phyloP scores from a whole-genome alignment of 306 rosid genomes.

The Phaseolus lunatus region DNA sequence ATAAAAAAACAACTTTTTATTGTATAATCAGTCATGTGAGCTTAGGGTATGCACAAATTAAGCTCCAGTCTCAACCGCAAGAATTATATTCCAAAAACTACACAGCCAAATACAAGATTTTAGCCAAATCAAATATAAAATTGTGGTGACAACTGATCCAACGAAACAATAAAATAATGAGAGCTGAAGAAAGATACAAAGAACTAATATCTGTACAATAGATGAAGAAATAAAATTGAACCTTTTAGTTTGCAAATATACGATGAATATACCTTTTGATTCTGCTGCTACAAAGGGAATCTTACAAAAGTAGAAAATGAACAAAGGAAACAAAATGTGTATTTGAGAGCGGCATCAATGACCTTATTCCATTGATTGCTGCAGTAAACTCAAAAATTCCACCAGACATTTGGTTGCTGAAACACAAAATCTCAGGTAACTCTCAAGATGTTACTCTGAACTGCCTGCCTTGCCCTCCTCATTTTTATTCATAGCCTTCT shows the following conservation, averaged over 20 bases:
- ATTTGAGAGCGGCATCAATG: conserved; percentile 52
- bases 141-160: conserved; percentile 15
- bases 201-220: conserved; percentile 46
- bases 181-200: conserved; percentile 26
- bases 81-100: not conserved
- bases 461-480: conserved; percentile 61
- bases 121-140: conserved; percentile 22
- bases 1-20: too few species aligned
- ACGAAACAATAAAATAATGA: conserved; percentile 1
- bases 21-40: too few species aligned
- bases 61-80: not conserved
- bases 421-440: conserved; percentile 5
- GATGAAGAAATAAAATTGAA: conserved; percentile 46
- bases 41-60: not conserved
- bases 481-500: conserved; percentile 91
- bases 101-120: not conserved
- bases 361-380: conserved; percentile 45
- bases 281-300: conserved; percentile 57
- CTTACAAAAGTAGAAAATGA: conserved; percentile 47
- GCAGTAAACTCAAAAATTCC: conserved; percentile 55
- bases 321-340: conserved; percentile 44
- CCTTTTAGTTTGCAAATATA: conserved; percentile 46
- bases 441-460: conserved; percentile 48
- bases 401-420: conserved; percentile 43
- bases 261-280: conserved; percentile 34